phyloP scores from a whole-genome alignment of 129 eudicot genomes.

The Silybum marianum region DNA sequence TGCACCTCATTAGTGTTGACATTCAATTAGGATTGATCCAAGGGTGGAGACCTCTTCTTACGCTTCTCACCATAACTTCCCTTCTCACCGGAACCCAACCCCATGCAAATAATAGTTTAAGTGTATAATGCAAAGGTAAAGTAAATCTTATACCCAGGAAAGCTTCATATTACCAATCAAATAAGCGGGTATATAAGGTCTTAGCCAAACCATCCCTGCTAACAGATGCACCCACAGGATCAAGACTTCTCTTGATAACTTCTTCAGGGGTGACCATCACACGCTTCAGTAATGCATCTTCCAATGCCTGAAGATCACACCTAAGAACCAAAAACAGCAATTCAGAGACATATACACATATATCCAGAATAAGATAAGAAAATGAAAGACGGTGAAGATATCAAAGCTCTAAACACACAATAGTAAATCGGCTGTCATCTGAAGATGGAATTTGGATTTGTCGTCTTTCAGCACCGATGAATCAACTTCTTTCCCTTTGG shows the following conservation, averaged over 20 bases:
- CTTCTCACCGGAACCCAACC: too few species aligned
- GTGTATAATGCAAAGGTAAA: neutral
- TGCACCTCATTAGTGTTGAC: too few species aligned
- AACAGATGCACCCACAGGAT: conserved; percentile 76
- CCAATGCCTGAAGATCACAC: conserved; percentile 82
- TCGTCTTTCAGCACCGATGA: conserved; percentile 87
- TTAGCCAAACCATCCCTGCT: conserved; percentile 98
- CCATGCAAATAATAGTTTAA: neutral
- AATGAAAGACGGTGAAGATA: neutral
- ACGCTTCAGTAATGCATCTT: conserved; percentile 90
- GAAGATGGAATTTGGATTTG: conserved; percentile 85
- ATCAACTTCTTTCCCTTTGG: conserved; percentile 86
- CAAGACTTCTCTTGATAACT: conserved; percentile 97
- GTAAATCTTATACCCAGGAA: conserved; percentile 17
- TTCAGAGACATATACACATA: conserved; percentile 17
- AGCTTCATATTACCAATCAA: conserved; percentile 69
- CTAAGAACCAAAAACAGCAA: conserved; percentile 36
- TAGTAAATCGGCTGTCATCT: conserved; percentile 76
- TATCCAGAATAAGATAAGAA: neutral
- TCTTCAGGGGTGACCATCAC: conserved; percentile 98
- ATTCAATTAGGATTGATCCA: too few species aligned
- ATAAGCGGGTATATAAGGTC: conserved; percentile 84
- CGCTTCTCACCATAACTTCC: too few species aligned
- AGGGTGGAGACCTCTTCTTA: too few species aligned
- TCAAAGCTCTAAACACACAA: conserved; percentile 47